These are phyloP conservation scores for Kazachstania psychrophila DNA, from an alignment of 805 yeast species.

Conservation along the genomic window DNA sequence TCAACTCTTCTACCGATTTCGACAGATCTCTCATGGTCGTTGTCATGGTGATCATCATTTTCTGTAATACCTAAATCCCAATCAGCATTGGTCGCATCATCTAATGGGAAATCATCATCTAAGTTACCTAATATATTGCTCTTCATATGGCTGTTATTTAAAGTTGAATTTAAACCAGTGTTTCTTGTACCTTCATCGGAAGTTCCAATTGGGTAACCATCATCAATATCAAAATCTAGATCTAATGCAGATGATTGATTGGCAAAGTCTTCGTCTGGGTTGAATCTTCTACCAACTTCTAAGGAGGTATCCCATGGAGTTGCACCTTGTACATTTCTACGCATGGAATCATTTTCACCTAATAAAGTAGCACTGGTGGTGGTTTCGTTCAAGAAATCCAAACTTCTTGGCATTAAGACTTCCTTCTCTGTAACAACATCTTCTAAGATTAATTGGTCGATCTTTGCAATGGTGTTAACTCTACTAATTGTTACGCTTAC, in stretches of 20 bases:
- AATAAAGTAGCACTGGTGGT: constrained; percentile 9
- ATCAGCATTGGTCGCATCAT: constrained; percentile 17
- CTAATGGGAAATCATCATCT: constrained; percentile 21
- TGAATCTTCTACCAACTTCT: constrained; percentile 25
- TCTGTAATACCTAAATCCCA: constrained; percentile 27
- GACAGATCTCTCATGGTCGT: constrained; percentile 46
- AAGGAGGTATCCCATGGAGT: constrained; percentile 20
- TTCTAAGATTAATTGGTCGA: constrained; percentile 51
- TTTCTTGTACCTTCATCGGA: constrained; percentile 1
- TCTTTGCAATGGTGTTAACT: constrained; percentile 51
- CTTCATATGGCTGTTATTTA: background rate
- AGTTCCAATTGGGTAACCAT: background rate
- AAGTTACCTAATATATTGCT: background rate
- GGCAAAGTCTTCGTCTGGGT: constrained; percentile 19
- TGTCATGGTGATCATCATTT: constrained; percentile 9
- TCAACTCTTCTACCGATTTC: constrained; percentile 53
- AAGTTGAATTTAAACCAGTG: background rate
- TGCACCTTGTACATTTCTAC: constrained; percentile 27
- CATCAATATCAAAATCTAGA: constrained; percentile 2
- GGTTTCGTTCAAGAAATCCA: constrained; percentile 26
- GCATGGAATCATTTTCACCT: constrained; percentile 16
- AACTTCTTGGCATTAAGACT: constrained; percentile 57
- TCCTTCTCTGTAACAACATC: constrained; percentile 77
- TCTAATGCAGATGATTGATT: constrained; percentile 4
- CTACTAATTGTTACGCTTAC: constrained; percentile 50